Evolutionary conservation across 108 stramenopile genomes (phyloP).

Genomic region (Fistulifera solaris): DNA sequence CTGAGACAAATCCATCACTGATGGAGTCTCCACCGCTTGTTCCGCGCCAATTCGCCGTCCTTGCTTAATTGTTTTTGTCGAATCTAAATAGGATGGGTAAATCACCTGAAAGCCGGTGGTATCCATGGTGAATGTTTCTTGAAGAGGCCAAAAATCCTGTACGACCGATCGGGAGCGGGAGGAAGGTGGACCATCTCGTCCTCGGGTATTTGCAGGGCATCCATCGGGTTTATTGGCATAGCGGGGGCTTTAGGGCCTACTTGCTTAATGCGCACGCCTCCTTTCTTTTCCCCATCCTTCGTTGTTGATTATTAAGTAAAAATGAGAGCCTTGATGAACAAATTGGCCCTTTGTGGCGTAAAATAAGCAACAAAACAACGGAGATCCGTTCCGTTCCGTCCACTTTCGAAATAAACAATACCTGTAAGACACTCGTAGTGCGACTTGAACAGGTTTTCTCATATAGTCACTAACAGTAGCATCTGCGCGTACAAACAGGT

Average conservation of each 20-base stretch:
- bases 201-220: conserved; percentile 48
- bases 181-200: conserved; percentile 68
- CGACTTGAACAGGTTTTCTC: too few relatives aligned
- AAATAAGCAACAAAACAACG: too few relatives aligned
- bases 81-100: conserved; percentile 77
- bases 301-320: too few relatives aligned
- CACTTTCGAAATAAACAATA: too few relatives aligned
- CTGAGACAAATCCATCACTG: conserved; percentile 59
- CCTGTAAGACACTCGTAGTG: too few relatives aligned
- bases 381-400: too few relatives aligned
- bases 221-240: conserved; percentile 37
- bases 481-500: too few relatives aligned
- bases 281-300: conserved; percentile 49
- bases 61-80: conserved; percentile 55
- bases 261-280: conserved; percentile 64
- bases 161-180: conserved; percentile 50
- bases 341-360: too few relatives aligned
- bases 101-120: conserved; percentile 42
- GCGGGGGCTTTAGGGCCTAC: conserved; percentile 51
- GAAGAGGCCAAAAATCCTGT: conserved; percentile 72
- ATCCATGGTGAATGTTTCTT: conserved; percentile 62
- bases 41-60: conserved; percentile 59
- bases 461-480: too few relatives aligned
- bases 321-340: too few relatives aligned
- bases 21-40: conserved; percentile 53